These are phyloP conservation scores for Emmonsia crescens DNA, from an alignment of 2,329 filamentous ascomycete genomes.

Conservation along the genomic window DNA sequence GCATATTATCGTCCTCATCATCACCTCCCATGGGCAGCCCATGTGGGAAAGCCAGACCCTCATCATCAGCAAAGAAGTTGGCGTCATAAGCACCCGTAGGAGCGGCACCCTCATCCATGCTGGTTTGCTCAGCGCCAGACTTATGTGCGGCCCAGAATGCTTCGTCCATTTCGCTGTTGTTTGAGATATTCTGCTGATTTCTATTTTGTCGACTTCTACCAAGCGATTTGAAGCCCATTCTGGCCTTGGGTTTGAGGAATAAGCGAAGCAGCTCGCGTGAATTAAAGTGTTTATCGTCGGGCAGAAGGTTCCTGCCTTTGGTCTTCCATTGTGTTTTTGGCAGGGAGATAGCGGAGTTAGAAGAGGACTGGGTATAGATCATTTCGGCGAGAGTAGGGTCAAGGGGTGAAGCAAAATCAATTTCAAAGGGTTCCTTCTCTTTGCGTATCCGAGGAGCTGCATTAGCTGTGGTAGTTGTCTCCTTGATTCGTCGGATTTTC, in stretches of 20 bases:
- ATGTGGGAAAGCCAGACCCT: slow-evolving; percentile 37
- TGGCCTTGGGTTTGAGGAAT: slow-evolving; percentile 90
- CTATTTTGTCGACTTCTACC: slow-evolving; percentile 35
- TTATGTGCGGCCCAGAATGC: slow-evolving; percentile 74
- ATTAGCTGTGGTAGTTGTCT: slow-evolving; percentile 48
- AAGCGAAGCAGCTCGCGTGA: slow-evolving; percentile 79
- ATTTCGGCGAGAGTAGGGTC: slow-evolving; percentile 59
- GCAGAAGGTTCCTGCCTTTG: slow-evolving; percentile 82
- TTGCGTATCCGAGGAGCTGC: slow-evolving; percentile 56
- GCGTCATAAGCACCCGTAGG: slow-evolving; percentile 79
- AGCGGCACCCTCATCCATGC: slow-evolving; percentile 45
- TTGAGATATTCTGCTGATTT: slow-evolving; percentile 42
- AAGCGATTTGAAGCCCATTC: slow-evolving; percentile 57
- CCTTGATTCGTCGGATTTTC: slow-evolving; percentile 90
- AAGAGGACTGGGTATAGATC: slow-evolving; percentile 70
- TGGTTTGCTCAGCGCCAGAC: slow-evolving; percentile 42
- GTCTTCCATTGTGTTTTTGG: slow-evolving; percentile 94
- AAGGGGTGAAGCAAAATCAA: slow-evolving; percentile 74
- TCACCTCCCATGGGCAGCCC: slow-evolving; percentile 34
- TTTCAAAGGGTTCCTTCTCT: slow-evolving; percentile 93
- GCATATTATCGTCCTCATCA: slow-evolving; percentile 38
- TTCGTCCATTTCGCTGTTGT: slow-evolving; percentile 77
- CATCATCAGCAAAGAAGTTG: slow-evolving; percentile 83
- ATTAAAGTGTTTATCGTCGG: slow-evolving; percentile 97
- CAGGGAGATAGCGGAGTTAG: slow-evolving; percentile 69